Conservation (phyloP, 31 red algal genomes). For the Pterothamnion heteromorphum region DNA sequence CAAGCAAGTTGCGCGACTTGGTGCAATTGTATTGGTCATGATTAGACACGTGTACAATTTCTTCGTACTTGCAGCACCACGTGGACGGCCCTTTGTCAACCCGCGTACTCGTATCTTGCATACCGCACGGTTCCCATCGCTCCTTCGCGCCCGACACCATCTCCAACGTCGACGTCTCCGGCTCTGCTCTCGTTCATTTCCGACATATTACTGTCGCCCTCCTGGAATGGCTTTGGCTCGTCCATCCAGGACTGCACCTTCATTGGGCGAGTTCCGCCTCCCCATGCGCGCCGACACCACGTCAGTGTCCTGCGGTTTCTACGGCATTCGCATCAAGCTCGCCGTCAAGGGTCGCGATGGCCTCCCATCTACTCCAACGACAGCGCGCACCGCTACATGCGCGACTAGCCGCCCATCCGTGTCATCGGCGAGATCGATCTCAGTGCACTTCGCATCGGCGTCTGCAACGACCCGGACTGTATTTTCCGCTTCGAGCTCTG, state of each 20-base stretch:
- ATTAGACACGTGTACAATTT: too few species aligned
- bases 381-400: constrained; percentile 65
- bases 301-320: constrained; percentile 56
- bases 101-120: too few species aligned
- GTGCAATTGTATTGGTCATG: too few species aligned
- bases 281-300: constrained; percentile 72
- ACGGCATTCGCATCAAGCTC: constrained; percentile 56
- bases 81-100: too few species aligned
- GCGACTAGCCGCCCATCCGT: constrained; percentile 47
- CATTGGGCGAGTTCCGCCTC: constrained; percentile 71
- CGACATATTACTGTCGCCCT: constrained; percentile 44
- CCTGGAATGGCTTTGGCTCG: constrained; percentile 70
- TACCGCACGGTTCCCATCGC: too few species aligned
- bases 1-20: too few species aligned
- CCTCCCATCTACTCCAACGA: constrained; percentile 73
- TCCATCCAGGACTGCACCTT: too few species aligned
- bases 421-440: constrained; percentile 72
- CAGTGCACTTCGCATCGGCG: constrained; percentile 65
- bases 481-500: constrained; percentile 62
- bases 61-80: too few species aligned
- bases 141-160: too few species aligned
- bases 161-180: too few species aligned
- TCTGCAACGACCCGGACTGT: constrained; percentile 53
- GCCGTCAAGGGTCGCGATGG: constrained; percentile 71
- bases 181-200: too few species aligned